A percentile compares a stretch with the other conserved stretches of the same genome.
Conservation (phyloP, 129 eudicot species). For the Mikania micrantha region DNA sequence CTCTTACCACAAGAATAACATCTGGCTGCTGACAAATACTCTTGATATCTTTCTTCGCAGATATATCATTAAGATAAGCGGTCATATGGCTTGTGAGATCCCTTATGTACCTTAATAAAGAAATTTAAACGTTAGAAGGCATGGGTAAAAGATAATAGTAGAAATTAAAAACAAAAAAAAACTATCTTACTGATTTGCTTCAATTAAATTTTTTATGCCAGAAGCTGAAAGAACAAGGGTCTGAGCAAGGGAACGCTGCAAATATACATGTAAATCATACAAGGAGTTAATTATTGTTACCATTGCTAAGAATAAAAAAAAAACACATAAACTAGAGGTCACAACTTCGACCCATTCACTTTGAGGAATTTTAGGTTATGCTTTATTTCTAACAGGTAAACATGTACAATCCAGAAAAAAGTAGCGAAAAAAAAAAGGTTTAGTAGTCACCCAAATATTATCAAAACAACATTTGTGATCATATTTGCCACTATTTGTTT, state of each 20-base stretch:
- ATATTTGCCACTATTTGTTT: too few species aligned
- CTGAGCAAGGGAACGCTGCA: conserved; percentile 94
- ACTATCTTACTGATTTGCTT: conserved; percentile 61
- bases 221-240: conserved; percentile 85
- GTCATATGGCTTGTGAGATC: conserved; percentile 69
- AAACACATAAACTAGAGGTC: not conserved
- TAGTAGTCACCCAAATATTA: not conserved
- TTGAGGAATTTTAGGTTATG: not conserved
- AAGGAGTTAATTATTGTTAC: conserved; percentile 1
- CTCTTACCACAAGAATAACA: conserved; percentile 63
- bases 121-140: conserved; percentile 6
- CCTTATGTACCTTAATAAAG: conserved; percentile 55
- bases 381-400: not conserved
- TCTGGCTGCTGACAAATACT: conserved; percentile 71
- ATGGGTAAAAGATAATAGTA: not conserved
- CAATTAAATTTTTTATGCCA: conserved; percentile 49
- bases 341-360: not conserved
- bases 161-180: not conserved
- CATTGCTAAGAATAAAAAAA: conserved; percentile 3
- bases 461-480: too few species aligned
- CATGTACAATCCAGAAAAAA: not conserved
- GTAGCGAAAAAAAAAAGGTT: not conserved
- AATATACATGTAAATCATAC: conserved; percentile 8
- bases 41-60: conserved; percentile 68
- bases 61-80: conserved; percentile 59